Conservation (phyloP, 306 rosid species). For the Gleditsia sinensis region DNA sequence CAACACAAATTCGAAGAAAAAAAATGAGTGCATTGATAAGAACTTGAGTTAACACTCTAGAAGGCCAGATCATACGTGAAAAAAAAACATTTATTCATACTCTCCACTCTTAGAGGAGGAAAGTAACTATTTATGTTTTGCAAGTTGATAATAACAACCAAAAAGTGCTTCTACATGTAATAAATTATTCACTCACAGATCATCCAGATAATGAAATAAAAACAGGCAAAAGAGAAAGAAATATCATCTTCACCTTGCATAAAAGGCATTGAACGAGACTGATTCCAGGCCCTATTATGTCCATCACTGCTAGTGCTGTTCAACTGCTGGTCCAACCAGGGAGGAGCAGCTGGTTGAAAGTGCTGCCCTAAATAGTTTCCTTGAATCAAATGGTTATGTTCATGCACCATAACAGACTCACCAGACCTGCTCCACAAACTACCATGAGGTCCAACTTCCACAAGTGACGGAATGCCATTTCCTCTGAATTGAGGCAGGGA, state of each 20-base stretch:
- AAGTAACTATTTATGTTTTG: no score
- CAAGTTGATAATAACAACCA: no score
- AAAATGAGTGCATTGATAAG: neutral
- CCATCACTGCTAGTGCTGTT: conserved; percentile 57
- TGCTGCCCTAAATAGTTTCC: conserved; percentile 78
- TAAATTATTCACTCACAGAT: neutral
- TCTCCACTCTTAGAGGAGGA: conserved; percentile 1
- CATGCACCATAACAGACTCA: conserved; percentile 62
- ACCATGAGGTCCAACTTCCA: conserved; percentile 65
- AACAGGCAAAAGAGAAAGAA: conserved; percentile 6
- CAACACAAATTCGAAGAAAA: conserved; percentile 14
- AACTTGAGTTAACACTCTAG: neutral
- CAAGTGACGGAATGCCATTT: conserved; percentile 48
- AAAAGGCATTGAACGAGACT: conserved; percentile 57
- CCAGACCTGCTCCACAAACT: conserved; percentile 56
- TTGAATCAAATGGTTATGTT: conserved; percentile 63
- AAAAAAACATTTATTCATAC: neutral
- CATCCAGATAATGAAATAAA: conserved; percentile 12
- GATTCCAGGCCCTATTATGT: conserved; percentile 73
- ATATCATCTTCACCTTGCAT: conserved; percentile 48
- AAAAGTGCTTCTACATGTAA: no score
- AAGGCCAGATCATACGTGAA: conserved; percentile 10
- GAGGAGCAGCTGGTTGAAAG: conserved; percentile 70
- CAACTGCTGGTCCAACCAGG: conserved; percentile 81
- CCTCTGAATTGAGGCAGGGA: conserved; percentile 50